A percentile compares a stretch with the other conserved stretches of the same genome.
These are phyloP conservation scores for Boletus rufocinnamomeus DNA, from an alignment of 768 basidiomycete species.

Conservation along the genomic window DNA sequence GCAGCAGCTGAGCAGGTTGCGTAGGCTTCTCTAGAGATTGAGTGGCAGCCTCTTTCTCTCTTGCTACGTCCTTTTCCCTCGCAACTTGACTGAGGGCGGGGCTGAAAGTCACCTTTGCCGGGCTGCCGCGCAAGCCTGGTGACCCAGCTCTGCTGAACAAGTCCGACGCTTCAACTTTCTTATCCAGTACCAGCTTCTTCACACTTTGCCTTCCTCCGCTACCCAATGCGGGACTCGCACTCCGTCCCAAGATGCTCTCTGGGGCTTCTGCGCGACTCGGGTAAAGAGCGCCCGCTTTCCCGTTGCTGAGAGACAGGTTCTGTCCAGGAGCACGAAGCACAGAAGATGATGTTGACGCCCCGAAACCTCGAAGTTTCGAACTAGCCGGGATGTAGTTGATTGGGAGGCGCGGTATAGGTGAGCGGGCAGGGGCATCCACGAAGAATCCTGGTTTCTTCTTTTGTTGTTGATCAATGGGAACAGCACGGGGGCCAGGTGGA, in stretches of 20 bases:
- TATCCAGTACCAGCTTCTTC: conserved; percentile 90
- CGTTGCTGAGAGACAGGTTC: conserved; percentile 50
- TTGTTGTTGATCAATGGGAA: conserved; percentile 57
- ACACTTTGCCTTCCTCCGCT: conserved; percentile 77
- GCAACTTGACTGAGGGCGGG: conserved; percentile 74
- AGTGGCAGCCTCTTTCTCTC: conserved; percentile 36
- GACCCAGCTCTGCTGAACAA: conserved; percentile 56
- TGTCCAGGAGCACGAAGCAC: conserved; percentile 34
- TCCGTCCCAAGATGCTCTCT: conserved; percentile 60
- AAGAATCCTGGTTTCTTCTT: conserved; percentile 82
- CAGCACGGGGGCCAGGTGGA: conserved; percentile 65
- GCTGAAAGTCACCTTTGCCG: conserved; percentile 65
- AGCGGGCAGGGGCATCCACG: conserved; percentile 73
- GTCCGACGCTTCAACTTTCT: conserved; percentile 75
- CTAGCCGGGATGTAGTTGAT: conserved; percentile 64
- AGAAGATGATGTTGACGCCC: conserved; percentile 43
- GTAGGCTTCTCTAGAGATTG: conserved; percentile 18
- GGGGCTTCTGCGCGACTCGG: conserved; percentile 54
- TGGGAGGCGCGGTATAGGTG: conserved; percentile 64
- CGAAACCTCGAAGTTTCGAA: conserved; percentile 72
- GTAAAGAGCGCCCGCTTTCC: conserved; percentile 57
- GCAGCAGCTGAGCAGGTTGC: conserved; percentile 35
- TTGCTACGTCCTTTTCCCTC: conserved; percentile 67
- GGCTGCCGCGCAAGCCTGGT: conserved; percentile 32
- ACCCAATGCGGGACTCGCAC: conserved; percentile 64